A percentile compares a stretch with the other conserved stretches of the same genome.
Evolutionary conservation across 2,329 filamentous ascomycete species (phyloP).

Genomic region (Ascochyta lentis): DNA sequence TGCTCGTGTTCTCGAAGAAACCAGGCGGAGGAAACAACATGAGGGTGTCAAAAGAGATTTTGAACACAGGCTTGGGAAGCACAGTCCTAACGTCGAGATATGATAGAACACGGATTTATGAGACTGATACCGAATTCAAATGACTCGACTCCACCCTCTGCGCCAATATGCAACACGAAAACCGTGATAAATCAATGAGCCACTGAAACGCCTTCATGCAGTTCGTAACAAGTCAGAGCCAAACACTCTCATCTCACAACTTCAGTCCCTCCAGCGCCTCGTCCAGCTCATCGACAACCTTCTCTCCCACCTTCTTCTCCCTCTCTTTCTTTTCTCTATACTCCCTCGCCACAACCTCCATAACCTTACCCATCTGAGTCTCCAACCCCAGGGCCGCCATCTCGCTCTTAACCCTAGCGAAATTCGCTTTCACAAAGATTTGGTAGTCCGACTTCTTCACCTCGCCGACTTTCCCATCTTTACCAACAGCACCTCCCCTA

Average conservation of each 20-base stretch:
- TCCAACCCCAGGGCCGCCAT: slow-evolving; percentile 61
- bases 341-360: slow-evolving; percentile 69
- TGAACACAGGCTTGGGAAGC: too few species aligned
- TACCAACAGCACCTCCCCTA: slow-evolving; percentile 47
- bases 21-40: too few species aligned
- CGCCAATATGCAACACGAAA: not conserved
- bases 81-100: too few species aligned
- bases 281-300: slow-evolving; percentile 19
- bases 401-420: slow-evolving; percentile 56
- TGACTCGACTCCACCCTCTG: not conserved
- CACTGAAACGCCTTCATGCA: not conserved
- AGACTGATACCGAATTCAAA: not conserved
- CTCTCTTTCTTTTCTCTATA: slow-evolving; percentile 61
- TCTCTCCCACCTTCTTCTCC: slow-evolving; percentile 20
- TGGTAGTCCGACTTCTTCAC: slow-evolving; percentile 59
- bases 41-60: too few species aligned
- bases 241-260: not conserved
- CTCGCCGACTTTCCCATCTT: slow-evolving; percentile 21
- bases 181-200: not conserved
- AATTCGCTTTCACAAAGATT: slow-evolving; percentile 70
- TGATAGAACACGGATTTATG: too few species aligned
- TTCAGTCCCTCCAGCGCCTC: slow-evolving; percentile 36
- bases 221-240: not conserved
- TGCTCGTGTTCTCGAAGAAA: too few species aligned
- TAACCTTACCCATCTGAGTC: slow-evolving; percentile 64